Evolutionary conservation across 495 filamentous ascomycete species (phyloP), one percentile per base, ranked within the genome.

Genomic region (Talaromyces thailandensis): DNA sequence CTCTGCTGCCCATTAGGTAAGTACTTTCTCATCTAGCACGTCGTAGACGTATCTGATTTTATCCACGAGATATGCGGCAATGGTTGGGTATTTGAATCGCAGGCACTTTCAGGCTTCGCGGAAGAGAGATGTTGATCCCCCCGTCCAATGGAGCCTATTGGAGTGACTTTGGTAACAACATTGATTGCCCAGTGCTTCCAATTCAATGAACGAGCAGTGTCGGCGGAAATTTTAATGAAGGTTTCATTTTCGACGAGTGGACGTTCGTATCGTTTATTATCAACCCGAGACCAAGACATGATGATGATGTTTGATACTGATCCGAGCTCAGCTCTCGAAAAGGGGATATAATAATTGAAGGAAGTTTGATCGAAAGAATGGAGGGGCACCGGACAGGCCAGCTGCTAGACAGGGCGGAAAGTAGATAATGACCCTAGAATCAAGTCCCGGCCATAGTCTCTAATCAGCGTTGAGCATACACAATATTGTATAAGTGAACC

Each of bases 51-150:
- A 32, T 9, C 32, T 67, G 11, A 59, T 64, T 18, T 67, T 63
- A 21, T 57, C 62, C 21, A 63, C 55, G 23, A 68, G 57, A 16
- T 63, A 64, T 21, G 65, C 58, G 28, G 70, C 70, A 18, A 75
- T 68, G 62, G 64, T 69, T 28, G 71, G 71, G 53, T 75, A 70
- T 21, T 67, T 57, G 52, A 75, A 75, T 14, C 73, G 73, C 31
- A 75, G 58, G 18, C 60, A 16, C 48, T 62, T 67, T 69, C 72
- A 75, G 25, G 66, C 68, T 12, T 67, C 55, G 61, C 64, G 66
- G 24, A 74, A 63, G 28, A 63, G 32, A 59, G 55, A n/a, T 29
- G 31, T 7, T 25, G 68, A 50, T 56, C 51, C 6, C 35, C 57
- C 14, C 59, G 45, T 3, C 28, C 24, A 12, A 64, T 40, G 55